These are phyloP conservation scores for Cercis canadensis DNA, from an alignment of 306 rosid genomes.

Conservation along the genomic window DNA sequence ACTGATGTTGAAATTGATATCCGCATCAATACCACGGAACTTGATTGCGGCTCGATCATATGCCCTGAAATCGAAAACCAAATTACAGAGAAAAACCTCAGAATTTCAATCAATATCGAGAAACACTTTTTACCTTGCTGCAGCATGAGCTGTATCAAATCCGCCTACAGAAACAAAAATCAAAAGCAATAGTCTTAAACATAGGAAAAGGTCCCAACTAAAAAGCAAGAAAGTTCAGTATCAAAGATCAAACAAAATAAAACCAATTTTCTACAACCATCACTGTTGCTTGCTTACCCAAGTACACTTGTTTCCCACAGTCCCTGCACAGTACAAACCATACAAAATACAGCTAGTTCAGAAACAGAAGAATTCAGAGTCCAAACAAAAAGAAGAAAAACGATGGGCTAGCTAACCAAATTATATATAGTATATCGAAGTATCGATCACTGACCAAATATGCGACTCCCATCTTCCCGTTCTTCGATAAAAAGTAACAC, in stretches of 20 bases:
- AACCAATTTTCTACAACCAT: constrained; percentile 17
- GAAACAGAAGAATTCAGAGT: neutral
- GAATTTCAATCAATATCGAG: neutral
- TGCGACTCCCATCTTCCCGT: constrained; percentile 99
- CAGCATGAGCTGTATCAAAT: constrained; percentile 93
- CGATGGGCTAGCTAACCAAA: no score
- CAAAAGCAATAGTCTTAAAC: neutral
- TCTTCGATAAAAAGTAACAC: constrained; percentile 93
- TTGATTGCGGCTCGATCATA: constrained; percentile 97
- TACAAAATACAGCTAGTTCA: neutral
- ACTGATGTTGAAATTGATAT: constrained; percentile 78
- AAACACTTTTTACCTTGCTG: constrained; percentile 67
- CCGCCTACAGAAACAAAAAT: constrained; percentile 58
- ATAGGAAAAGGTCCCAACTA: neutral
- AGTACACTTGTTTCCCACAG: constrained; percentile 91
- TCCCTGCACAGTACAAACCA: constrained; percentile 59
- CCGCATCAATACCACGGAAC: constrained; percentile 89
- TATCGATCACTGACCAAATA: constrained; percentile 72
- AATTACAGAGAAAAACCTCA: constrained; percentile 7
- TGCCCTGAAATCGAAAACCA: constrained; percentile 56
- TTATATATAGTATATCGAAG: neutral
- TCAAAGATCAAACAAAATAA: neutral
- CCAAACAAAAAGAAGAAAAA: no score
- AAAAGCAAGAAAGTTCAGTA: neutral
- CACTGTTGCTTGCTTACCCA: constrained; percentile 58